Evolutionary conservation across 1,284 basidiomycete genomes (phyloP).

Genomic region (Pterula multifida): DNA sequence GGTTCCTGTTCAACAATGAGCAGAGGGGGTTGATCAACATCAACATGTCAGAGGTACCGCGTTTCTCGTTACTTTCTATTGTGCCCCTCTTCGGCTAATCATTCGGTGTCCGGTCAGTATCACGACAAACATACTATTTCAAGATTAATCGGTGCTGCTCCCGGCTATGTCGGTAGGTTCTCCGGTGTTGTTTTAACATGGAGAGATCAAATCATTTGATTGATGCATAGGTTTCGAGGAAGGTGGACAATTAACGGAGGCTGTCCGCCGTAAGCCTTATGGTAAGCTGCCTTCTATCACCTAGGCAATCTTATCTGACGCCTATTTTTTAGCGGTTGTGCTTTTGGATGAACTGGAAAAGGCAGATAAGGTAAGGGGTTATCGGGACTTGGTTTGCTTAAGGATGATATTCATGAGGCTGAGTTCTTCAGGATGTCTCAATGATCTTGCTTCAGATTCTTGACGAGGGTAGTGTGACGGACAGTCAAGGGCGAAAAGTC

Average conservation of each 20-base stretch:
- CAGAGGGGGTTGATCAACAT: slow-evolving; percentile 78
- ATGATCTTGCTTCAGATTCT: slow-evolving; percentile 90
- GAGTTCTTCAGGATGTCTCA: slow-evolving; percentile 52
- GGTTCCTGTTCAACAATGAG: slow-evolving; percentile 83
- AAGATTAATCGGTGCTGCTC: slow-evolving; percentile 81
- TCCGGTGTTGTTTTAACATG: too few species aligned
- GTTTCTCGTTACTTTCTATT: background rate
- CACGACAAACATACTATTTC: slow-evolving; percentile 88
- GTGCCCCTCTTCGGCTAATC: background rate
- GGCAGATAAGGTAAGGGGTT: slow-evolving; percentile 56
- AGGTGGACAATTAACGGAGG: slow-evolving; percentile 83
- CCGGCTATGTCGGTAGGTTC: slow-evolving; percentile 52
- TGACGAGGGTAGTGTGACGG: slow-evolving; percentile 85
- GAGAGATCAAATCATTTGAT: too few species aligned
- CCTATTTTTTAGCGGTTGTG: slow-evolving; percentile 47
- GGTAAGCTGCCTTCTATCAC: slow-evolving; percentile 36
- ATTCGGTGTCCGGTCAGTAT: slow-evolving; percentile 30
- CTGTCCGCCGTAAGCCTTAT: slow-evolving; percentile 74
- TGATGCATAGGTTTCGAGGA: slow-evolving; percentile 73
- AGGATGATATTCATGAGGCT: too few species aligned
- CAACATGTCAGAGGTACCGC: slow-evolving; percentile 69
- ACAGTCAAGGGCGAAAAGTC: slow-evolving; percentile 67
- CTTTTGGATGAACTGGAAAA: slow-evolving; percentile 87
- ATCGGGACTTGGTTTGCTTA: too few species aligned
- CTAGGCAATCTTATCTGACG: background rate